A percentile compares a stretch with the other conserved stretches of the same genome.
Evolutionary conservation across 192 early-diverging fungal genomes (phyloP).

Genomic region (Mortierella alpina): DNA sequence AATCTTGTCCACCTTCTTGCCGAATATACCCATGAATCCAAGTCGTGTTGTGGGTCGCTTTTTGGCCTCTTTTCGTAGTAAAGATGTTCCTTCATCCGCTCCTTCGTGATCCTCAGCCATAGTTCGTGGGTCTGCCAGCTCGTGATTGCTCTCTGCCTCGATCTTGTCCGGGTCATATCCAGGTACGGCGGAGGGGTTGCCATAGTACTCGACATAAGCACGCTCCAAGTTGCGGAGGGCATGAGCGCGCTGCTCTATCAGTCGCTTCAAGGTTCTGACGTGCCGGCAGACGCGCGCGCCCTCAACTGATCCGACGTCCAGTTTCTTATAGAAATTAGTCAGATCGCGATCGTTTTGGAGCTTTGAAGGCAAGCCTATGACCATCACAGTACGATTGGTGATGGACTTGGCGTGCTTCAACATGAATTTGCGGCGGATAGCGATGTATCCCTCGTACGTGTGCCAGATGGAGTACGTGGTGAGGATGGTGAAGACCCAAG

Average conservation of each 20-base stretch:
- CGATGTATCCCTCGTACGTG: slow-evolving; percentile 64
- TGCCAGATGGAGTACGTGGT: slow-evolving; percentile 61
- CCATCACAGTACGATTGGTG: slow-evolving; percentile 74
- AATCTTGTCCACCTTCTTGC: slow-evolving; percentile 76
- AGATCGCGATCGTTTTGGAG: slow-evolving; percentile 65
- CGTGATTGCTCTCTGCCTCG: slow-evolving; percentile 18
- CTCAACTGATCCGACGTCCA: slow-evolving; percentile 74
- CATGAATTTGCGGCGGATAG: slow-evolving; percentile 58
- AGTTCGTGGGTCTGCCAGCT: background rate
- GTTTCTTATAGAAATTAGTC: slow-evolving; percentile 72
- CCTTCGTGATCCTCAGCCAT: slow-evolving; percentile 10
- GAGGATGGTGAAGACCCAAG: slow-evolving; percentile 64
- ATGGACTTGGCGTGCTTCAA: slow-evolving; percentile 53
- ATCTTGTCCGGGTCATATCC: slow-evolving; percentile 69
- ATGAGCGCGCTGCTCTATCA: slow-evolving; percentile 64
- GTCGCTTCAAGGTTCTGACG: slow-evolving; percentile 65
- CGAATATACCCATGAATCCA: slow-evolving; percentile 59
- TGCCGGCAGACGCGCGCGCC: slow-evolving; percentile 70
- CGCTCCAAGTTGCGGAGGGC: slow-evolving; percentile 67
- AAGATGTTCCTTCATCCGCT: background rate
- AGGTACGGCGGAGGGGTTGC: slow-evolving; percentile 74
- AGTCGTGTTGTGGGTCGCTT: slow-evolving; percentile 56
- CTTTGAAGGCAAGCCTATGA: slow-evolving; percentile 72
- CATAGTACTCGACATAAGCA: slow-evolving; percentile 67
- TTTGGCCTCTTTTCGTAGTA: slow-evolving; percentile 8